Evolutionary conservation across 2,329 filamentous ascomycete species (phyloP), one percentile per base, ranked within the genome.

Genomic region (Aspergillus hortae): DNA sequence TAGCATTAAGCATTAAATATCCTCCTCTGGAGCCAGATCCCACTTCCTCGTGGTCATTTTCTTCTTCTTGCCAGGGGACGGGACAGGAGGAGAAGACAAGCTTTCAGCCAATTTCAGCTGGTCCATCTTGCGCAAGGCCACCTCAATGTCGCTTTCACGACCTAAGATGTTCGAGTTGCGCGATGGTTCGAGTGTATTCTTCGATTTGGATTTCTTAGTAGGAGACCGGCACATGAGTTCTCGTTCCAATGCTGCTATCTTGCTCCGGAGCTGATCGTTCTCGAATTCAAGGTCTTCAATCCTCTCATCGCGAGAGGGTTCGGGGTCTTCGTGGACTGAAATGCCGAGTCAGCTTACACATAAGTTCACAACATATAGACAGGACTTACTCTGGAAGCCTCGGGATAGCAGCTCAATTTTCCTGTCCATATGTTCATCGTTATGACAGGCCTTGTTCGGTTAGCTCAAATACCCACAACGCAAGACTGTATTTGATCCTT

Each of bases 401-500:
- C 81, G 76, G 50, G 84, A 80, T 32, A 89, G 73, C 19, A 90
- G 80, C 53, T 90, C 92, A 6, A 95, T 80, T 74, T 99, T 99
- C 59, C 84, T 84, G 68, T 97, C 92, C 66, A 94, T 82, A 70
- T 95, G 90, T 67, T 89, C 89, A 55, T 96, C 90, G 48, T 85
- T 85, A 42, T 85, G 82, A 61, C 95, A 91, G 50, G 75, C 65
- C 69, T 74, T 42, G 10, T 4, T 23, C 2, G 2, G n/a, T 67
- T 49, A 65, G 57, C 23, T 32, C 11, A 12, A 21, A 32, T 47
- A 9, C 11, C 5, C 21, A 4, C 12, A 11, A 23, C 44, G 9
- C 21, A 36, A 23, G 21, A 9, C 21, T n/a, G 12, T 38, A 9
- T 35, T 12, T 9, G 5, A 44, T 41, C 49, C 55, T 57, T 55